Evolutionary conservation across 2,329 filamentous ascomycete species (phyloP).

Genomic region (Volutella citrinella): DNA sequence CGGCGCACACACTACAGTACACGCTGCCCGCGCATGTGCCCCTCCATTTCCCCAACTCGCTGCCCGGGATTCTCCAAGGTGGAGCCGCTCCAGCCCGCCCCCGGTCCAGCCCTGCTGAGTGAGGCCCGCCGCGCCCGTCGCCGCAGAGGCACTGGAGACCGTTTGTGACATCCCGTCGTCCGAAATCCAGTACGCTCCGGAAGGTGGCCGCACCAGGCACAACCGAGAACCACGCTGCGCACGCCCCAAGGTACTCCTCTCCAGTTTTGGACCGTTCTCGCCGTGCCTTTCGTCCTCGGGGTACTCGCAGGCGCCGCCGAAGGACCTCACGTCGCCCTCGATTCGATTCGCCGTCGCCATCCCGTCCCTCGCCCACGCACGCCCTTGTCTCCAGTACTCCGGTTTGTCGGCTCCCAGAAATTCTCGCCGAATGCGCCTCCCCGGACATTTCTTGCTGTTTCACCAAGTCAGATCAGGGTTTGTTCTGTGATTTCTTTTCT

Average conservation of each 20-base stretch:
- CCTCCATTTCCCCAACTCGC: slow-evolving; percentile 4
- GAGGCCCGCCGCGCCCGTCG: slow-evolving; percentile 12
- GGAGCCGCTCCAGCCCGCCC: slow-evolving; percentile 16
- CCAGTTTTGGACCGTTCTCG: no score
- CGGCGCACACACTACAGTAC: no score
- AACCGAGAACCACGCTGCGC: slow-evolving; percentile 11
- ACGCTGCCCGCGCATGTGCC: slow-evolving; percentile 2
- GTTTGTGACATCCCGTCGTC: slow-evolving; percentile 27
- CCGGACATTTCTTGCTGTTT: slow-evolving; percentile 25
- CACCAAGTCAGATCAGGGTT: no score
- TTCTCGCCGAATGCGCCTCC: slow-evolving; percentile 8
- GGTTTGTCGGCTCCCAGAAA: slow-evolving; percentile 12
- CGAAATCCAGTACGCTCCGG: slow-evolving; percentile 15
- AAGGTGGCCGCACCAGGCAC: no score
- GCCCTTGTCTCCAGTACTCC: slow-evolving; percentile 7
- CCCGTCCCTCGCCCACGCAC: slow-evolving; percentile 10
- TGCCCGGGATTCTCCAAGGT: slow-evolving; percentile 12
- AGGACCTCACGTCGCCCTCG: slow-evolving; percentile 13
- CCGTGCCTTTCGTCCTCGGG: slow-evolving; percentile 13
- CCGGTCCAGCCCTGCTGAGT: slow-evolving; percentile 17
- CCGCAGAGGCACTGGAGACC: slow-evolving; percentile 16
- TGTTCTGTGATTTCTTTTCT: slow-evolving; percentile 12
- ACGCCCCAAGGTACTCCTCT: slow-evolving; percentile 10
- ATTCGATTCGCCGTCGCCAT: slow-evolving; percentile 4
- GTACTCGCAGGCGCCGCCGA: slow-evolving; percentile 15